Conservation (phyloP, 352 stramenopile genomes). For the Pythium dissotocum region DNA sequence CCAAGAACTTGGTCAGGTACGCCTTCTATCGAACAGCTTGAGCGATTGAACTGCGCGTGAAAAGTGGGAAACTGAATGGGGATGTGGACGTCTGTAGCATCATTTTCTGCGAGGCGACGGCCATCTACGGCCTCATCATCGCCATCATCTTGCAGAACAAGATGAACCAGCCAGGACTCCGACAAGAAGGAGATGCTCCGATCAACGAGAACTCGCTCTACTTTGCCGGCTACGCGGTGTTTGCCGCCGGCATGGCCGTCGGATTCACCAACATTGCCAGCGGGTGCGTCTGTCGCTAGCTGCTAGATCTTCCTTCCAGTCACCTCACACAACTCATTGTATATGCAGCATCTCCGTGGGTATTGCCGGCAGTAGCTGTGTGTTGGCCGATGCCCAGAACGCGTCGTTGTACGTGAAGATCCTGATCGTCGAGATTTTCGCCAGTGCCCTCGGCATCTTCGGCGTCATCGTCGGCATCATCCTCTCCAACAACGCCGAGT, state of each 20-base stretch:
- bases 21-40: background rate
- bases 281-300: conserved; percentile 45
- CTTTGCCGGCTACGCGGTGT: conserved; percentile 98
- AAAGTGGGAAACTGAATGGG: background rate
- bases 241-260: conserved; percentile 96
- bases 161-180: conserved; percentile 80
- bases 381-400: conserved; percentile 98
- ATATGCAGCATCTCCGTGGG: conserved; percentile 93
- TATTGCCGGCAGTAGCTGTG: conserved; percentile 97
- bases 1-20: conserved; percentile 97
- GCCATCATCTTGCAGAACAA: conserved; percentile 99
- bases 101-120: conserved; percentile 99
- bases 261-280: conserved; percentile 98
- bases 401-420: conserved; percentile 99
- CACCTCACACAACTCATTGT: background rate
- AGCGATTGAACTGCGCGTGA: background rate
- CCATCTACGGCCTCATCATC: conserved; percentile 99
- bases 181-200: conserved; percentile 56
- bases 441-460: conserved; percentile 98
- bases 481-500: conserved; percentile 96
- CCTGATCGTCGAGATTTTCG: conserved; percentile 99
- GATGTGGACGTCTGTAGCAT: conserved; percentile 64
- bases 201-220: conserved; percentile 85
- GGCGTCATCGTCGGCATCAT: conserved; percentile 99
- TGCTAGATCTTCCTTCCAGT: too few species aligned